Evolutionary conservation across 306 rosid species (phyloP).

Genomic region (Sechiopsis laciniata): DNA sequence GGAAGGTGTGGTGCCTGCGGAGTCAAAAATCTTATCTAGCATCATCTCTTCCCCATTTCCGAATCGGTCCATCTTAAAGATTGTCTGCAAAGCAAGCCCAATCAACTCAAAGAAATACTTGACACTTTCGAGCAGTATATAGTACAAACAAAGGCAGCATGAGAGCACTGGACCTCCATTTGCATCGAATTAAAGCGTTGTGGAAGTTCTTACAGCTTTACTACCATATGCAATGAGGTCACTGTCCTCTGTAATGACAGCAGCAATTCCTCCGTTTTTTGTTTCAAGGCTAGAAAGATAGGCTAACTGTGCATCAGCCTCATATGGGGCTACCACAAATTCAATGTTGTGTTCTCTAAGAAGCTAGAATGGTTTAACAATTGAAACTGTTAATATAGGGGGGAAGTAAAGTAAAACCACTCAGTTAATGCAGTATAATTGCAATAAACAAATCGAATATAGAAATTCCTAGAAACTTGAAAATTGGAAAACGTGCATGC

Average conservation of each 20-base stretch:
- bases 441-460: background rate
- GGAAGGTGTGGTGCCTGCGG: slow-evolving; percentile 47
- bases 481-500: background rate
- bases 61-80: slow-evolving; percentile 81
- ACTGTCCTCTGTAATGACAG: slow-evolving; percentile 76
- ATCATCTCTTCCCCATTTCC: slow-evolving; percentile 77
- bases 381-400: slow-evolving; percentile 14
- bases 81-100: slow-evolving; percentile 41
- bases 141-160: slow-evolving; percentile 20
- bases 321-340: slow-evolving; percentile 94
- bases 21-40: slow-evolving; percentile 54
- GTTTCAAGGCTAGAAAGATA: slow-evolving; percentile 53
- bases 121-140: slow-evolving; percentile 16
- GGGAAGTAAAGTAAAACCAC: background rate
- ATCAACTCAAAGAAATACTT: slow-evolving; percentile 28
- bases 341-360: slow-evolving; percentile 72
- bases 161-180: slow-evolving; percentile 34
- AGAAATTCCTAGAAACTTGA: background rate
- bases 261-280: slow-evolving; percentile 59
- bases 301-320: slow-evolving; percentile 95
- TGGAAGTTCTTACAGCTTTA: slow-evolving; percentile 72
- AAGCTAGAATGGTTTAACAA: slow-evolving; percentile 40
- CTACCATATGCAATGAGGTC: slow-evolving; percentile 82
- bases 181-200: slow-evolving; percentile 35
- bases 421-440: background rate